Conservation (phyloP, 805 yeast species). For the Wickerhamomyces sydowiorum region DNA sequence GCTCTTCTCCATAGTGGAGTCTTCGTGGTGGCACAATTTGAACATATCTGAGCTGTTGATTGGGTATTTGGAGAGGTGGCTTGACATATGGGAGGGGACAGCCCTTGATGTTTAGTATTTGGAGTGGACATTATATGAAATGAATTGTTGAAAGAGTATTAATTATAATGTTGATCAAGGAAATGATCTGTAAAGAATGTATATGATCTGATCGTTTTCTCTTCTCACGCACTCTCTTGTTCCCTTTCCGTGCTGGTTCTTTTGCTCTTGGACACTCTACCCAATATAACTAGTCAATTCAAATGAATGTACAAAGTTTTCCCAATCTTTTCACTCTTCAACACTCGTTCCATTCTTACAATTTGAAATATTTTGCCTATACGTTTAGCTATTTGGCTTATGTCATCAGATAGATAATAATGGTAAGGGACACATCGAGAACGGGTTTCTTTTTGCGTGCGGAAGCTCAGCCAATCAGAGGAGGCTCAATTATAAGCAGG, state of each 20-base stretch:
- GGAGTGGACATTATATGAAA: not conserved
- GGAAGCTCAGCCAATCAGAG: not conserved
- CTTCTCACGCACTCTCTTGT: not conserved
- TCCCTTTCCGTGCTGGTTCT: not conserved
- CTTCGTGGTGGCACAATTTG: constrained; percentile 83
- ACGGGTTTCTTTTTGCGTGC: not conserved
- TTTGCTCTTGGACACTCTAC: no score
- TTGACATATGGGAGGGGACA: not conserved
- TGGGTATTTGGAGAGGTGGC: constrained; percentile 1
- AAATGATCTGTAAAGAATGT: no score
- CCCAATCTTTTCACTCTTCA: no score
- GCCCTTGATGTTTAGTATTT: not conserved
- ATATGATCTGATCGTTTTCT: not conserved
- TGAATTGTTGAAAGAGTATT: no score
- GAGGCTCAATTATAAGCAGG: not conserved
- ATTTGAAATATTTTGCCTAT: no score
- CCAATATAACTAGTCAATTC: no score
- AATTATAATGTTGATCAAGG: no score
- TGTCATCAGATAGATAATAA: no score
- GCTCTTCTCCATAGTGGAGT: constrained; percentile 94
- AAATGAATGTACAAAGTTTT: no score
- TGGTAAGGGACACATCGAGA: no score
- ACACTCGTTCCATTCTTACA: no score
- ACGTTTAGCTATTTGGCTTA: no score
- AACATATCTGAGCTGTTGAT: constrained; percentile 37